Evolutionary conservation across 306 rosid species (phyloP), one percentile per base, ranked within the genome.

Genomic region (Pachyrhizus erosus): DNA sequence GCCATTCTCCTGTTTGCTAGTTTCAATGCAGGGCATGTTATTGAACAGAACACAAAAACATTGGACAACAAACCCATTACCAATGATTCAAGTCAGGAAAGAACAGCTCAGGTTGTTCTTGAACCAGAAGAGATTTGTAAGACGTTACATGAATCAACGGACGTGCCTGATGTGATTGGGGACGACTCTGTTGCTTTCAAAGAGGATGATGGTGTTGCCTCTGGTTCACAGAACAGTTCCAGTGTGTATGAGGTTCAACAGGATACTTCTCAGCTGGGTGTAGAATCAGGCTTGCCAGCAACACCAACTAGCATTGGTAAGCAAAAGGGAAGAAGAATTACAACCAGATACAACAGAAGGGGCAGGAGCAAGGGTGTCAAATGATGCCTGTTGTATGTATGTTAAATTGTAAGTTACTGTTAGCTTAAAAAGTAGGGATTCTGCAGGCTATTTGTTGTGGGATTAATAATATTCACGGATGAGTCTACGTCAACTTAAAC

Each of bases 201-300:
- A 52, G 88, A 87, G 46, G 84, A 81, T 0, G 93, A 85, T 0
- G 45, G 88, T 57, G 74, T 79, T 46, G 75, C 82, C 10, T 80
- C 76, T 46, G 94, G 84, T 74, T 87, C 95, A 1, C 93, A 84
- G 78, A 87, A 87, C 82, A 87, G 91, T 73, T 83, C 88, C 27
- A 87, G 91, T 70, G 70, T 86, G 17, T 17, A 77, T 15, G 89
- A 84, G 77, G 78, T 78, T 58, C 84, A 86, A 14, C 91, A 74
- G 60, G 87, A 84, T 69, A 79, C 70, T 40, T 79, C 87, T 27
- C 91, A 85, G 83, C 80, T 65, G 42, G 83, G 24, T 75, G 48
- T 84, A 27, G 87, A 86, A 68, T 71, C 83, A 18, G 74, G 64
- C n/a, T 29, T 49, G 67, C 76, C 18, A 69, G 40, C 84, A 65